These are phyloP conservation scores for Cytospora schulzeri DNA, from an alignment of 2,329 filamentous ascomycete genomes.

Conservation along the genomic window DNA sequence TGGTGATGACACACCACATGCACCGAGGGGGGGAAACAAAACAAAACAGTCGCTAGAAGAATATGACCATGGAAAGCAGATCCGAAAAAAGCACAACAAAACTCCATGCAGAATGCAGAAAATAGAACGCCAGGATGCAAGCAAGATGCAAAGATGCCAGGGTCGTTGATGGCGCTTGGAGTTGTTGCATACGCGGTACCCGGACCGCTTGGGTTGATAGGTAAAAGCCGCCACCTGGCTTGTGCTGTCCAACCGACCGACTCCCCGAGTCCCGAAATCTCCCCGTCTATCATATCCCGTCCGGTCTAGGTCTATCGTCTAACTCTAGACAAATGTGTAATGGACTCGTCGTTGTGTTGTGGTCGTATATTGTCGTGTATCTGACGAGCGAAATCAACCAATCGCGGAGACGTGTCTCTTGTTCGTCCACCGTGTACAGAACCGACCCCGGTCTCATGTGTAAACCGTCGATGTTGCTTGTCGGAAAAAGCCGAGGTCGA, in stretches of 20 bases:
- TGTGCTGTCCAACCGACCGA: neutral
- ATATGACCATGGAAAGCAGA: neutral
- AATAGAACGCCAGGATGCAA: neutral
- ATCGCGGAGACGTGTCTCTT: neutral
- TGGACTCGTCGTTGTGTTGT: neutral
- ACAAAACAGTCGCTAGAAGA: neutral
- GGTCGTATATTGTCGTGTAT: neutral
- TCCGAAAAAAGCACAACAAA: too few species aligned
- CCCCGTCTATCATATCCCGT: neutral
- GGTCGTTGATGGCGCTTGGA: neutral
- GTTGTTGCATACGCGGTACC: neutral
- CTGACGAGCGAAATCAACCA: neutral
- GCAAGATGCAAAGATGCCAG: neutral
- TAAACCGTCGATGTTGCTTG: constrained; percentile 4
- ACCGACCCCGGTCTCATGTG: constrained; percentile 10
- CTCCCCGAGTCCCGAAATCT: neutral
- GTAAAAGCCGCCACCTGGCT: neutral
- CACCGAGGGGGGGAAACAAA: neutral
- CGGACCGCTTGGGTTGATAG: neutral
- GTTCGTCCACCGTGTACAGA: constrained; percentile 4
- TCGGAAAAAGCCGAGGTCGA: neutral
- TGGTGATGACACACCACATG: neutral
- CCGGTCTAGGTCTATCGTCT: constrained; percentile 1
- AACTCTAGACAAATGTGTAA: neutral
- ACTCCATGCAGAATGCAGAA: constrained; percentile 2